These are phyloP conservation scores for Neoboletus subvelutipes DNA, from an alignment of 768 basidiomycete species.

Conservation along the genomic window DNA sequence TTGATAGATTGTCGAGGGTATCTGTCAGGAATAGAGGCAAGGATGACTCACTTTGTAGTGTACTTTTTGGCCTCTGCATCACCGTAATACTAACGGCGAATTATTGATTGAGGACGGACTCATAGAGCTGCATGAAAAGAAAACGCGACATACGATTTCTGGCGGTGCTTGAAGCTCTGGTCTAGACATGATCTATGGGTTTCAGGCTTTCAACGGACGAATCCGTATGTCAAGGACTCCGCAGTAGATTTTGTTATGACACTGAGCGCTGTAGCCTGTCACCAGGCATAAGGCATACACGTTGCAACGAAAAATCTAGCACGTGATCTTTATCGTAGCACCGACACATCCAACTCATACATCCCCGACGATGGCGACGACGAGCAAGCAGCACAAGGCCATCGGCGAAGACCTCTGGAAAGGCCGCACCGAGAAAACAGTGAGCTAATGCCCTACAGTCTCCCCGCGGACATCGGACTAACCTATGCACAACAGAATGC, in stretches of 20 bases:
- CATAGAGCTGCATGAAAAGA: no score
- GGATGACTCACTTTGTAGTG: constrained; percentile 74
- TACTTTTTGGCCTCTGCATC: constrained; percentile 96
- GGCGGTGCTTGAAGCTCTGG: constrained; percentile 89
- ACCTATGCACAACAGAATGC: constrained; percentile 69
- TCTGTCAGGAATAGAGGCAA: not conserved
- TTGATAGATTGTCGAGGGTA: constrained; percentile 33
- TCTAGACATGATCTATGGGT: constrained; percentile 59
- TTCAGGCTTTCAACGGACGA: not conserved
- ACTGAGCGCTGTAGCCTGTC: not conserved
- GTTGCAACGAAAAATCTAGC: constrained; percentile 2
- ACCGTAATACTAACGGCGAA: constrained; percentile 79
- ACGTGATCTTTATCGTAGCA: constrained; percentile 25
- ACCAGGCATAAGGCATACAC: not conserved
- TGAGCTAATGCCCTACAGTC: constrained; percentile 38
- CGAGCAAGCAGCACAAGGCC: constrained; percentile 81
- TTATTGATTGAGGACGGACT: not conserved
- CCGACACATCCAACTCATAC: not conserved
- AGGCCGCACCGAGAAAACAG: constrained; percentile 90
- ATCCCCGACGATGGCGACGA: constrained; percentile 55
- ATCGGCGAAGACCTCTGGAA: constrained; percentile 98
- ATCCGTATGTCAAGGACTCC: not conserved
- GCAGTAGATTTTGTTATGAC: not conserved
- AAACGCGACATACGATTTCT: constrained; percentile 65
- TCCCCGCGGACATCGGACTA: constrained; percentile 17